Evolutionary conservation across 1,284 basidiomycete species (phyloP), one percentile per base, ranked within the genome.

Genomic region (Cryptococcus sp.): DNA sequence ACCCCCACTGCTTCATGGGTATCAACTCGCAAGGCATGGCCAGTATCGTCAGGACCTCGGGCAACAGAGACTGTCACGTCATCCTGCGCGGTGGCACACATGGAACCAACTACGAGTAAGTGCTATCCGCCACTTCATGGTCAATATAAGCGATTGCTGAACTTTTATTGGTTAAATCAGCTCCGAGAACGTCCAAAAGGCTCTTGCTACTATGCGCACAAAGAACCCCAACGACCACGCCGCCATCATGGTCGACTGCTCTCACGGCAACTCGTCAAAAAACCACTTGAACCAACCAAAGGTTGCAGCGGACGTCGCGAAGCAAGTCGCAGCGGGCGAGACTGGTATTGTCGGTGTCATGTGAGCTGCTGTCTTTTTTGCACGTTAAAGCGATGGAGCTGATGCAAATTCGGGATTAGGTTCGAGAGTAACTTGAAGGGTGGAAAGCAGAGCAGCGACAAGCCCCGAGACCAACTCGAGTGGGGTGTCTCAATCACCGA

Each of bases 1-100:
- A 93, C 76, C 90, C 93, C 19, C 95, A 99, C 79, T 90, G 90
- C 55, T 99, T 99, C 84, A 91, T 99, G 86, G 94, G 93, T 72
- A 94, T 99, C 63, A 97, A 94, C 52, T 89, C 91, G 73, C 90
- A 95, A 63, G 94, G 85, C 48, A 86, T 97, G 57, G 93, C 94
- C 19, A 85, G 93, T 40, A 99, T 99, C 76, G 95, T 98, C 74
- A 92, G 93, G 81, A 98, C 95, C 5, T 83, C 87, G 56, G 95
- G 94, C 11, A 94, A 96, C 83, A 75, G 86, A 66, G 90, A 94
- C 77, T 89, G 94, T 19, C 93, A 97, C 75, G 87, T 96, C 70
- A 96, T 97, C 75, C 86, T 97, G 49, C 88, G 93, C 57, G 94
- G 94, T 22, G 92, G 92, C 11, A 88, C 86, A 49, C 85, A 84